Evolutionary conservation across 2,329 filamentous ascomycete species (phyloP).

Genomic region (Aspergillus transmontanensis): DNA sequence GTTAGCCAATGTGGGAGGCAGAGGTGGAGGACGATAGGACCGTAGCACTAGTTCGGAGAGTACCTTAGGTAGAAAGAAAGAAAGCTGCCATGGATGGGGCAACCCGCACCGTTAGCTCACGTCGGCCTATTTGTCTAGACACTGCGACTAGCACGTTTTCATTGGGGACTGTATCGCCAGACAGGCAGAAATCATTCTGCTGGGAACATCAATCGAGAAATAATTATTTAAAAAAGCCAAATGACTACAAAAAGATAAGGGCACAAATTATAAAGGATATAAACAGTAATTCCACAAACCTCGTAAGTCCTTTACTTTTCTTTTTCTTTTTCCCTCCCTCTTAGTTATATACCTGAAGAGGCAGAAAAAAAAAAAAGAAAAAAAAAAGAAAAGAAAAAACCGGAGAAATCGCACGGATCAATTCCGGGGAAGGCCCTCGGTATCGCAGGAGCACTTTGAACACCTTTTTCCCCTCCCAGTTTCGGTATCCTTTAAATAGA

Average conservation of each 20-base stretch:
- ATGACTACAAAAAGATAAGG: not conserved
- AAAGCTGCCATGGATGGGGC: conserved; percentile 20
- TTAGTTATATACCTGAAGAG: not conserved
- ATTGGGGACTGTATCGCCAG: conserved; percentile 6
- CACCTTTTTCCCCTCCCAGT: too few relatives aligned
- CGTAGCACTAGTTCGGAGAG: conserved; percentile 7
- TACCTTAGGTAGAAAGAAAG: conserved; percentile 12
- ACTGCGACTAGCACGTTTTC: conserved; percentile 6
- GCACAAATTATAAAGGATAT: too few relatives aligned
- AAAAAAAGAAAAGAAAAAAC: not conserved
- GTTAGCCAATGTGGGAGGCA: conserved; percentile 29
- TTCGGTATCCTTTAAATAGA: not conserved
- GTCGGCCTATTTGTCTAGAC: conserved; percentile 10
- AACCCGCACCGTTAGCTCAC: conserved; percentile 18
- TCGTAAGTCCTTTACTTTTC: not conserved
- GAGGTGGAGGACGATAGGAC: conserved; percentile 27
- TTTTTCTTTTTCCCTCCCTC: not conserved
- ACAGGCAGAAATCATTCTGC: not conserved
- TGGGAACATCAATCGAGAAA: not conserved
- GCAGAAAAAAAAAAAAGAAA: not conserved
- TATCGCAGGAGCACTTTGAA: not conserved
- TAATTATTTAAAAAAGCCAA: not conserved
- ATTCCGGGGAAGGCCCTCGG: not conserved
- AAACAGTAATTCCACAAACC: not conserved
- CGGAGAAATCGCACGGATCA: not conserved